A percentile compares a stretch with the other conserved stretches of the same genome.
phyloP scores from a whole-genome alignment of 176 grass and related monocot genomes.

The Juncus inflexus region DNA sequence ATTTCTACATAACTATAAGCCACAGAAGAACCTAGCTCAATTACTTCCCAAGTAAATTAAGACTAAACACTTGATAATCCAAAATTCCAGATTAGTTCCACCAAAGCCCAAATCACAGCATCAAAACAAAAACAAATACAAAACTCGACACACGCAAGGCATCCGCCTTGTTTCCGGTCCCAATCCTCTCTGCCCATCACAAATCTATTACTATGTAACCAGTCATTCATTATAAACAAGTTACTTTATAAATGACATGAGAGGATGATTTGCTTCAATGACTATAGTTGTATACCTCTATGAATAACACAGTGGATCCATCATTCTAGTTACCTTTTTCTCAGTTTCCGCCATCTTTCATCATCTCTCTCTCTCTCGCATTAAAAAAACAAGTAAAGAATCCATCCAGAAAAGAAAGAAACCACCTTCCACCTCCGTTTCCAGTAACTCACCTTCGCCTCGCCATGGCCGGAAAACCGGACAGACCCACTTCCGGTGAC shows the following conservation, averaged over 20 bases:
- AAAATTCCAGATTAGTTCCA: background rate
- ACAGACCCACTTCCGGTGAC: slow-evolving; percentile 39
- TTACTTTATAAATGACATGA: no score
- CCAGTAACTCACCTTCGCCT: slow-evolving; percentile 4
- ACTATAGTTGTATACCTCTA: no score
- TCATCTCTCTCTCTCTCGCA: background rate
- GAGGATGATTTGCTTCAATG: no score
- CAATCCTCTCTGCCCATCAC: no score
- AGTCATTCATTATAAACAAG: no score
- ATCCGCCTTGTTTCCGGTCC: background rate
- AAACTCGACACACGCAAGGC: slow-evolving; percentile 19
- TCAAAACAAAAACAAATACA: background rate
- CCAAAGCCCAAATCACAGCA: background rate
- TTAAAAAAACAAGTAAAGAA: slow-evolving; percentile 10
- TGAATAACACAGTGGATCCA: no score
- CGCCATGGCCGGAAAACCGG: slow-evolving; percentile 23
- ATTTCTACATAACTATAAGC: background rate
- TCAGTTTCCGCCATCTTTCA: no score
- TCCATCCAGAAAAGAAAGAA: slow-evolving; percentile 7
- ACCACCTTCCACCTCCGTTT: background rate
- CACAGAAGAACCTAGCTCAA: background rate
- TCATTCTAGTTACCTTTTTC: no score
- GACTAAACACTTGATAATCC: background rate
- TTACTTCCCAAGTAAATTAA: slow-evolving; percentile 4
- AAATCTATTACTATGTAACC: no score